phyloP scores from a whole-genome alignment of 1,284 basidiomycete genomes.

The Cryptococcus sp. region DNA sequence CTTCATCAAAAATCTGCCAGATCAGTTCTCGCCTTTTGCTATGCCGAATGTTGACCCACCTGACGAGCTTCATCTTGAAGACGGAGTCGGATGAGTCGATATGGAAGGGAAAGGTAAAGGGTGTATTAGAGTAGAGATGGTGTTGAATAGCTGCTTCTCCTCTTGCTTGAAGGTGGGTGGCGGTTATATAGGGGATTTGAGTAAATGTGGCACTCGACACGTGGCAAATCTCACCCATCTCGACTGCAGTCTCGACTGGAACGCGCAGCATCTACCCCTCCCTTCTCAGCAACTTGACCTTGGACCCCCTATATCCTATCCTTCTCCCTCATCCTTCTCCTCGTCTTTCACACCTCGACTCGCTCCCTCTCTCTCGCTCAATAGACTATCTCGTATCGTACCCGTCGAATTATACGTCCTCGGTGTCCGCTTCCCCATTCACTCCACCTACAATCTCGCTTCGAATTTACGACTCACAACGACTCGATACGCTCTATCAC shows the following conservation, averaged over 20 bases:
- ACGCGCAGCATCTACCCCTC: background rate
- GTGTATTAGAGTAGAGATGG: conserved; percentile 6
- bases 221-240: too few species aligned
- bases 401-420: too few species aligned
- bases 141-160: background rate
- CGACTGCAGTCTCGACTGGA: background rate
- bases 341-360: background rate
- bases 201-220: background rate
- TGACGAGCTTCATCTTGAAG: conserved; percentile 50
- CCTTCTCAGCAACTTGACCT: background rate
- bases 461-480: background rate
- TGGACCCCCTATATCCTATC: background rate
- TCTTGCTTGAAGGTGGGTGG: background rate
- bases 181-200: background rate
- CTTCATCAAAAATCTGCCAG: conserved; percentile 91
- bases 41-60: conserved; percentile 24
- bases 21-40: background rate
- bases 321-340: background rate
- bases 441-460: background rate
- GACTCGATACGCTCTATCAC: background rate
- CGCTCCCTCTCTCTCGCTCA: background rate
- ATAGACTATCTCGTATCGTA: too few species aligned
- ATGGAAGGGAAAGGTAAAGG: background rate
- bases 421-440: background rate
- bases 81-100: conserved; percentile 7